These are phyloP conservation scores for Singerocomus rubriflavus DNA, from an alignment of 1,284 basidiomycete genomes.

Conservation along the genomic window DNA sequence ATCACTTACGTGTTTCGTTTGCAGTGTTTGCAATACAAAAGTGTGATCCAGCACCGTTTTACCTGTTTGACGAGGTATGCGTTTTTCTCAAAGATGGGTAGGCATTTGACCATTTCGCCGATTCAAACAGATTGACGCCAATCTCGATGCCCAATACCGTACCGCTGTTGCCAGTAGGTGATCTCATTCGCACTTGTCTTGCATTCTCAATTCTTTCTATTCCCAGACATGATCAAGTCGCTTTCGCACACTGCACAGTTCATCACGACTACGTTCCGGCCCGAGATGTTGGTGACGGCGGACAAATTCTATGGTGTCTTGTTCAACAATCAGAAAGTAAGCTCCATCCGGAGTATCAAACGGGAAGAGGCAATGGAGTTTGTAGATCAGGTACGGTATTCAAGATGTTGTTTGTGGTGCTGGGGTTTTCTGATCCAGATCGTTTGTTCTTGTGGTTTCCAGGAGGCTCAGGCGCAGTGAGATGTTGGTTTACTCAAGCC, in stretches of 20 bases:
- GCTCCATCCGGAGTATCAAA: conserved; percentile 79
- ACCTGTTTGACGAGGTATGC: conserved; percentile 93
- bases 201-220: background rate
- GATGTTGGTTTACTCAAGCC: background rate
- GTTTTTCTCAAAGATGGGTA: background rate
- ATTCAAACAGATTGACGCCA: conserved; percentile 83
- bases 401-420: background rate
- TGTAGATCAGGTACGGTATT: conserved; percentile 68
- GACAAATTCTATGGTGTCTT: conserved; percentile 99
- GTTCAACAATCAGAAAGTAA: conserved; percentile 95
- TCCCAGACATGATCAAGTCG: conserved; percentile 88
- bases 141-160: conserved; percentile 96
- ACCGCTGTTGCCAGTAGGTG: conserved; percentile 89
- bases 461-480: conserved; percentile 59
- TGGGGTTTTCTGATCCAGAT: background rate
- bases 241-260: conserved; percentile 89
- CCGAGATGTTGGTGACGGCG: conserved; percentile 93
- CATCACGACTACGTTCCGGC: conserved; percentile 97
- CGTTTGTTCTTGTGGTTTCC: background rate
- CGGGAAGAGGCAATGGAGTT: conserved; percentile 86
- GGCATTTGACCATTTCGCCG: background rate
- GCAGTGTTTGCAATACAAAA: conserved; percentile 98
- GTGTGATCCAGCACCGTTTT: conserved; percentile 99
- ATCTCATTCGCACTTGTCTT: background rate
- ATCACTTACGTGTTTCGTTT: background rate